Percentiles rank a stretch among this genome's conserved stretches.
phyloP scores from a whole-genome alignment of 768 basidiomycete genomes.

The Lactarius hengduanensis region DNA sequence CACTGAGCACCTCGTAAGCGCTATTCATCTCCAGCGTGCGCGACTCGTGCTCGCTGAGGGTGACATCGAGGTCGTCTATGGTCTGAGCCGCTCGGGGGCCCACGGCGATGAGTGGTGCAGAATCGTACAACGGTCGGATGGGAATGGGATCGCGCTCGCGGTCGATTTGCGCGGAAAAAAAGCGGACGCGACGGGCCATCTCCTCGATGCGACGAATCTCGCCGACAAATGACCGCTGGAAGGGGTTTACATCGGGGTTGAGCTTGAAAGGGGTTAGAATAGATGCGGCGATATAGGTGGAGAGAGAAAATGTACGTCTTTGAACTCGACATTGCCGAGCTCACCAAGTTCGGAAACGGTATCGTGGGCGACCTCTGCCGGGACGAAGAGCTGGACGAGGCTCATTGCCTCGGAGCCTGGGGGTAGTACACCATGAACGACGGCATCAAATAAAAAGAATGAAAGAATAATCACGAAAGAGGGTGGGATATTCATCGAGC shows the following conservation, averaged over 20 bases:
- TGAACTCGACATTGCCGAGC: constrained; percentile 94
- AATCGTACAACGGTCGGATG: constrained; percentile 83
- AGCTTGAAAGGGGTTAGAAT: constrained; percentile 48
- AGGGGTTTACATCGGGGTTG: constrained; percentile 93
- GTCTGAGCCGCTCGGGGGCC: constrained; percentile 92
- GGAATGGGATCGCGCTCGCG: constrained; percentile 82
- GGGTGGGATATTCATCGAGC: constrained; percentile 73
- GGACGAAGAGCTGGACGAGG: constrained; percentile 94
- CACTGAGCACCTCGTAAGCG: constrained; percentile 85
- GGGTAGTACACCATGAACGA: constrained; percentile 12
- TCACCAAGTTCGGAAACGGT: constrained; percentile 94
- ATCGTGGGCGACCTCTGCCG: constrained; percentile 96
- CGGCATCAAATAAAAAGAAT: neutral
- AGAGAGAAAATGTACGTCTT: constrained; percentile 65
- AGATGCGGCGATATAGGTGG: neutral
- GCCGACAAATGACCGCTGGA: constrained; percentile 96
- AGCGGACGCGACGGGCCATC: constrained; percentile 91
- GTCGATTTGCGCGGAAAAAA: constrained; percentile 83
- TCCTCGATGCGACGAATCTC: constrained; percentile 95
- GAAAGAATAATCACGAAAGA: constrained; percentile 65
- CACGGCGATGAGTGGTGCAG: constrained; percentile 80
- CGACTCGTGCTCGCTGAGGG: constrained; percentile 81
- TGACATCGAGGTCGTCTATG: constrained; percentile 89
- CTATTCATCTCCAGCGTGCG: constrained; percentile 88
- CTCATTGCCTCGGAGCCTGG: constrained; percentile 97